These are phyloP conservation scores for Verticillium klebahnii DNA, from an alignment of 2,329 filamentous ascomycete genomes.

Conservation along the genomic window DNA sequence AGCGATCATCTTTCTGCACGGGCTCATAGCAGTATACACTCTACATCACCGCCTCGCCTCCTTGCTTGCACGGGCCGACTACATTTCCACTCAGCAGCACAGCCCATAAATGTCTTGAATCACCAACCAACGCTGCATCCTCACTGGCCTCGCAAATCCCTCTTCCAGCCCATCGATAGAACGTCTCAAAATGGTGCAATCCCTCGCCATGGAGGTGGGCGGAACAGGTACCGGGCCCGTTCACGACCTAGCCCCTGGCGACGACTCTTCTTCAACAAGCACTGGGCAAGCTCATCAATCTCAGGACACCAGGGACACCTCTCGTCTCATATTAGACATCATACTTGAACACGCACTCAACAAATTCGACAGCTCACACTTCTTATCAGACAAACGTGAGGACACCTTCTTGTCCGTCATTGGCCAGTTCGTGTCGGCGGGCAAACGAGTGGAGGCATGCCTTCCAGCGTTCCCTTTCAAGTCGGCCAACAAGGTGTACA, in stretches of 20 bases:
- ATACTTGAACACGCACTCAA: constrained; percentile 20
- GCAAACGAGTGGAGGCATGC: constrained; percentile 1
- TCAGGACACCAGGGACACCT: neutral
- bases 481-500: constrained; percentile 26
- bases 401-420: constrained; percentile 18
- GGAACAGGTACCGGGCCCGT: no score
- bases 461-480: constrained; percentile 27
- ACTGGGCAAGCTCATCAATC: neutral
- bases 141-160: no score
- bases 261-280: neutral
- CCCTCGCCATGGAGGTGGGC: no score
- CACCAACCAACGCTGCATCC: no score
- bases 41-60: no score
- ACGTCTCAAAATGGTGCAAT: no score
- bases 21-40: no score
- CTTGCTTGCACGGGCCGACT: no score
- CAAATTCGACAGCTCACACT: constrained; percentile 18
- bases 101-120: no score
- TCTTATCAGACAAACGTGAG: constrained; percentile 5
- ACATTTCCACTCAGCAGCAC: no score
- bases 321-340: constrained; percentile 16
- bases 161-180: no score
- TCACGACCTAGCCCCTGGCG: neutral
- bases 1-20: no score
- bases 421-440: constrained; percentile 14